Evolutionary conservation across 306 rosid species (phyloP).

Genomic region (Urtica urens): DNA sequence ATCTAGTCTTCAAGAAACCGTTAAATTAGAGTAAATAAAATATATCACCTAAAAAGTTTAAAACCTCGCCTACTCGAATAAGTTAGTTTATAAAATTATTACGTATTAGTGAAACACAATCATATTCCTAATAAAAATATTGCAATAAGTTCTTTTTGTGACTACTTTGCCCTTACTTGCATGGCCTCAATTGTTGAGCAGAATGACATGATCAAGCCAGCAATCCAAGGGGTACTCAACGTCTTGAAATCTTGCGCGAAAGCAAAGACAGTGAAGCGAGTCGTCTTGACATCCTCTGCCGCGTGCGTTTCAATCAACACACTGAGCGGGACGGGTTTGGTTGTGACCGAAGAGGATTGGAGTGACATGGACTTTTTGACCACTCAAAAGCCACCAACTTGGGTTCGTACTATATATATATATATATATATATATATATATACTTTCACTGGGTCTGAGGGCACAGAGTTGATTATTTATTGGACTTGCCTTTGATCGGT

Average conservation of each 20-base stretch:
- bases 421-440: no score
- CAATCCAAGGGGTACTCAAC: conserved; percentile 50
- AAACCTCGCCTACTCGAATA: no score
- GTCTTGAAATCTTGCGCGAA: conserved; percentile 55
- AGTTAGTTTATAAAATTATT: no score
- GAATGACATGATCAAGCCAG: conserved; percentile 93
- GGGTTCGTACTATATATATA: no score
- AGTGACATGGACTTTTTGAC: conserved; percentile 51
- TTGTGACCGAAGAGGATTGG: conserved; percentile 55
- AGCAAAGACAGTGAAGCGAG: conserved; percentile 56
- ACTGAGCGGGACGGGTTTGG: conserved; percentile 37
- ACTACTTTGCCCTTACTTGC: conserved; percentile 1
- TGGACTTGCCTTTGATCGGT: no score
- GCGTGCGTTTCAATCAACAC: conserved; percentile 55
- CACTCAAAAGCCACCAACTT: conserved; percentile 55
- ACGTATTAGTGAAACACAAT: no score
- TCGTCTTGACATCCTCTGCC: conserved; percentile 72
- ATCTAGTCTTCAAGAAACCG: background rate
- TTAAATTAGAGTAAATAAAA: background rate
- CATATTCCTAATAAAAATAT: no score
- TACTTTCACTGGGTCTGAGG: no score
- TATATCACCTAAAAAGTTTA: no score
- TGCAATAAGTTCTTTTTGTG: no score
- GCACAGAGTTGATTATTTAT: no score
- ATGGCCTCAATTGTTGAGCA: conserved; percentile 2